Percentiles rank a stretch among this genome's conserved stretches.
These are phyloP conservation scores for Pythium guiyangense DNA, from an alignment of 352 stramenopile genomes.

Conservation along the genomic window DNA sequence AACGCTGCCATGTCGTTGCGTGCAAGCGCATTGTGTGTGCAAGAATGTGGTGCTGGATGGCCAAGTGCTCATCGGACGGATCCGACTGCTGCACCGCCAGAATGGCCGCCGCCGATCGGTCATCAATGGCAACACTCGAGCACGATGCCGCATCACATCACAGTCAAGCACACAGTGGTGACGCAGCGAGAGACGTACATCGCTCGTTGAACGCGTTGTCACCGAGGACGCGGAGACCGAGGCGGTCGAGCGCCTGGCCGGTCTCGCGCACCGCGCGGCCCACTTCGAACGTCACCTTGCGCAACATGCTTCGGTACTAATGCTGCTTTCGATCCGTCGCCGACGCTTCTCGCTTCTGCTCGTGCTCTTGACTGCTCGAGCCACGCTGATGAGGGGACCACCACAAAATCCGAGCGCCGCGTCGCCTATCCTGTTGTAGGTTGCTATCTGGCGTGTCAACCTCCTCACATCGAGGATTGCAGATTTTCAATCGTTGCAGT, in stretches of 20 bases:
- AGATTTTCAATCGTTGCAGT: too few relatives aligned
- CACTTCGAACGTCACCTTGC: constrained; percentile 87
- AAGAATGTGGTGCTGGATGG: too few relatives aligned
- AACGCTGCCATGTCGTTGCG: too few relatives aligned
- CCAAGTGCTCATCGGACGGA: too few relatives aligned
- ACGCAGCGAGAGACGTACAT: constrained; percentile 49
- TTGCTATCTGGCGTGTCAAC: background rate
- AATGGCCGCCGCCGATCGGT: too few relatives aligned
- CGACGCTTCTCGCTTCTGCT: constrained; percentile 4
- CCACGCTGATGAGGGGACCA: constrained; percentile 24
- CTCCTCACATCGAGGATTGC: background rate
- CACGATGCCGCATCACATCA: too few relatives aligned
- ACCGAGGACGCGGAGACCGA: constrained; percentile 87
- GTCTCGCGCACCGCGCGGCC: constrained; percentile 94
- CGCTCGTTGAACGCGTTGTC: constrained; percentile 89
- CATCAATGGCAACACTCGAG: too few relatives aligned
- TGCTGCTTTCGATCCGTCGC: constrained; percentile 1
- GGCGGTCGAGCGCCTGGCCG: constrained; percentile 93
- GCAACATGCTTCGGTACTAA: constrained; percentile 52
- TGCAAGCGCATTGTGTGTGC: too few relatives aligned
- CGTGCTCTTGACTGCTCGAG: constrained; percentile 1
- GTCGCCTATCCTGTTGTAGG: background rate
- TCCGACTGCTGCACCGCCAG: background rate
- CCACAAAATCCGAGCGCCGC: constrained; percentile 20
- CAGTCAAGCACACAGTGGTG: too few relatives aligned